A percentile compares a stretch with the other conserved stretches of the same genome.
phyloP scores from a whole-genome alignment of 2,329 filamentous ascomycete species.

The Penicillium concentricum region DNA sequence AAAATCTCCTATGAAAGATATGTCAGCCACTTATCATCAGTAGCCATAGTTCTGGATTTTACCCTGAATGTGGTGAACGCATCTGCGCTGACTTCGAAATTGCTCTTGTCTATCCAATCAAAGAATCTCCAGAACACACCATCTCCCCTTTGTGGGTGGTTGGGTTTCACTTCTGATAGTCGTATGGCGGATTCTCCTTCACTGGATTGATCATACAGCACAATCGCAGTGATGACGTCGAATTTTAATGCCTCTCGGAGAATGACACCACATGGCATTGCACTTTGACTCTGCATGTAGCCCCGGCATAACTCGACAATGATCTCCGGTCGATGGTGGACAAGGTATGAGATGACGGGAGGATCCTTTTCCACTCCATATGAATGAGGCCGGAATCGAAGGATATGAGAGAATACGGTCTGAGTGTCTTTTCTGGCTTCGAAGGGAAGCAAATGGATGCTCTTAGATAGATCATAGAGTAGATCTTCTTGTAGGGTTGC shows the following conservation, averaged over 20 bases:
- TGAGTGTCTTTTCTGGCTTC: conserved; percentile 95
- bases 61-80: conserved; percentile 97
- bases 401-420: conserved; percentile 91
- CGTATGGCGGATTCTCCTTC: conserved; percentile 73
- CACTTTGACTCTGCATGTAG: conserved; percentile 86
- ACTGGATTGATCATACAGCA: conserved; percentile 86
- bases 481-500: conserved; percentile 87
- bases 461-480: conserved; percentile 76
- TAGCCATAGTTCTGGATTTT: conserved; percentile 32
- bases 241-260: conserved; percentile 87
- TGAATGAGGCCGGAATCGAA: conserved; percentile 74
- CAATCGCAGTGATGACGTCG: conserved; percentile 84
- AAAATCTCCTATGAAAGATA: conserved; percentile 70
- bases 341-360: conserved; percentile 82
- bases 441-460: conserved; percentile 84
- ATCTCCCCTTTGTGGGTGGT: conserved; percentile 70
- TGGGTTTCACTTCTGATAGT: conserved; percentile 73
- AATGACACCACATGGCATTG: conserved; percentile 86
- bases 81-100: conserved; percentile 95
- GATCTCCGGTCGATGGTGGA: conserved; percentile 81
- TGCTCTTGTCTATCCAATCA: conserved; percentile 92
- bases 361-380: conserved; percentile 69
- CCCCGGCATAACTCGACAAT: conserved; percentile 84
- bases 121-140: conserved; percentile 98
- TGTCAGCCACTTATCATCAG: background rate